Evolutionary conservation across 192 early-diverging fungal species (phyloP), one percentile per base, ranked within the genome.

Genomic region (Radiomyces spectabilis): DNA sequence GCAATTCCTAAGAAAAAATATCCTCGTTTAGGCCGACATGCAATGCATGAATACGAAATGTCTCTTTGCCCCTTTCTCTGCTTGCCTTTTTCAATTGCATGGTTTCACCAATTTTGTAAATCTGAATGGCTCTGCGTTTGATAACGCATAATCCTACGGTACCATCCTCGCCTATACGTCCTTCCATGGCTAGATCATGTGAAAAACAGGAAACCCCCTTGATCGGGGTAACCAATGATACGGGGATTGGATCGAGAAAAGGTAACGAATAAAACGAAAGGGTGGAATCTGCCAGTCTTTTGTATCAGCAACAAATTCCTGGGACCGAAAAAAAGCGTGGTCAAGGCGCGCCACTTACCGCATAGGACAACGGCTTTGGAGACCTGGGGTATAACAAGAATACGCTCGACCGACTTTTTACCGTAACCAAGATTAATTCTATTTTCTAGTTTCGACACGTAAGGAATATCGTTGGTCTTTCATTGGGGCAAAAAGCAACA

Each of bases 201-300:
- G 67, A 67, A 40, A 82, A 79, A 38, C 77, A 76, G n/a, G 77
- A 77, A 3, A 82, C 80, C 7, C 75, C 77, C 55, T 79, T 82
- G 41, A 82, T 79, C 1, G 46, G 65, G 19, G 63, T 72, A 18
- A 79, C 55, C 4, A 41, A 38, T 8, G 65, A 62, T 1, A 51
- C 32, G 1, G 76, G 51, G 7, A 77, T 69, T 2, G 68, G 71
- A 12, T 35, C 68, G 53, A 82, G 77, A 24, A 73, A 66, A 2
- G 72, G 78, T 7, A 87, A 62, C 5, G 72, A 70, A 56, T 74
- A 86, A 49, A 92, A 85, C 1, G 73, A 72, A 12, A 89, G 52
- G 2, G 81, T 68, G 1, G 79, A 72, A 60, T 92, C 89, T 89
- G 59, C n/a, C n/a, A n/a, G n/a, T n/a, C n/a, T n/a, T n/a, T n/a